phyloP scores from a whole-genome alignment of 2,329 filamentous ascomycete species.

The Hymenoscyphus linearis region DNA sequence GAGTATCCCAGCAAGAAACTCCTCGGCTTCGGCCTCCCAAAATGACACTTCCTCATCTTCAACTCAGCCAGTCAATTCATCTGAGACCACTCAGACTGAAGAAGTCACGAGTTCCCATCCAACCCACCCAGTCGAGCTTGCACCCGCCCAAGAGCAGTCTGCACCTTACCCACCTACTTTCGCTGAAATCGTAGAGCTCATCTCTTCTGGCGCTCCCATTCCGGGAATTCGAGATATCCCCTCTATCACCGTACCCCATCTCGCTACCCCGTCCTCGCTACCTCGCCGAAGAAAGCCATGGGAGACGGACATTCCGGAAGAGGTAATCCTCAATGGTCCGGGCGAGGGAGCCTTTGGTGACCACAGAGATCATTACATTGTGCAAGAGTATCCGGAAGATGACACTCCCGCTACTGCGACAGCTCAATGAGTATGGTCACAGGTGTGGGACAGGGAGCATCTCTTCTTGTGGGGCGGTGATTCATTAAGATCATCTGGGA shows the following conservation, averaged over 20 bases:
- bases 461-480: neutral
- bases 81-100: neutral
- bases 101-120: neutral
- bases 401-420: neutral
- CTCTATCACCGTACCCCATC: conserved; percentile 68
- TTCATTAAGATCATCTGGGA: neutral
- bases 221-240: conserved; percentile 86
- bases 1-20: conserved; percentile 3
- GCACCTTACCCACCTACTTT: conserved; percentile 79
- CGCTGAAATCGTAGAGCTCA: conserved; percentile 77
- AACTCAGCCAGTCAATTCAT: neutral
- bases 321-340: conserved; percentile 26
- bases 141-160: conserved; percentile 1
- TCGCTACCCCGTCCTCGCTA: conserved; percentile 34
- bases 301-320: conserved; percentile 55
- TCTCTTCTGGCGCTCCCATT: conserved; percentile 75
- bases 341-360: conserved; percentile 32
- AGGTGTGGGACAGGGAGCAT: neutral
- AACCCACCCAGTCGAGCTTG: neutral
- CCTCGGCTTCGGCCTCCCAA: conserved; percentile 2
- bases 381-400: conserved; percentile 26
- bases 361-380: conserved; percentile 24
- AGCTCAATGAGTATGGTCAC: neutral
- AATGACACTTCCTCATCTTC: neutral
- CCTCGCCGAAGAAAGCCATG: conserved; percentile 61